Percentiles rank a stretch among this genome's conserved stretches.
Evolutionary conservation across 495 filamentous ascomycete species (phyloP).

Genomic region (Aspergillus ellipticus): DNA sequence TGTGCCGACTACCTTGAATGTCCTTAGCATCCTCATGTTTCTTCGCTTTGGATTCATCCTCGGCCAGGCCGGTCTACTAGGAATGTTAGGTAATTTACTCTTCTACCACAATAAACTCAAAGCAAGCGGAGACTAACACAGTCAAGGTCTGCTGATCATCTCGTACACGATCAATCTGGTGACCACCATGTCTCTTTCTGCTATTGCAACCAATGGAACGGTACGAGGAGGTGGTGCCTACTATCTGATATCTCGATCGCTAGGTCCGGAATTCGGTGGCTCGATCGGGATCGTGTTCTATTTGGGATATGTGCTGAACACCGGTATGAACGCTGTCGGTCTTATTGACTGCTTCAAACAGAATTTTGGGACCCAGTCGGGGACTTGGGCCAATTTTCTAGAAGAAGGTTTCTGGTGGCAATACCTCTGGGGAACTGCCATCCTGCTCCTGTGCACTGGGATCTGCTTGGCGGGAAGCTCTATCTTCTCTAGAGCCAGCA

Average conservation of each 20-base stretch:
- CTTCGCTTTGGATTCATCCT: slow-evolving; percentile 76
- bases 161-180: slow-evolving; percentile 77
- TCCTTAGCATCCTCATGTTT: slow-evolving; percentile 93
- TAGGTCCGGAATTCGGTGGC: slow-evolving; percentile 89
- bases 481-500: slow-evolving; percentile 76
- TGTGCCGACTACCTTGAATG: slow-evolving; percentile 81
- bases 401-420: slow-evolving; percentile 72
- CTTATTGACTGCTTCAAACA: slow-evolving; percentile 77
- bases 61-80: slow-evolving; percentile 73
- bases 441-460: slow-evolving; percentile 68
- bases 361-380: slow-evolving; percentile 63
- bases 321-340: slow-evolving; percentile 84
- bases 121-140: slow-evolving; percentile 1
- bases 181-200: slow-evolving; percentile 81
- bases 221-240: slow-evolving; percentile 87
- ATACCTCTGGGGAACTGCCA: slow-evolving; percentile 72
- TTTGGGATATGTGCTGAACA: slow-evolving; percentile 79
- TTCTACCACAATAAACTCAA: not conserved
- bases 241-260: slow-evolving; percentile 80
- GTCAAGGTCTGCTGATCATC: slow-evolving; percentile 61
- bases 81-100: slow-evolving; percentile 64
- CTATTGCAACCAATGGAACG: slow-evolving; percentile 86
- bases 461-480: slow-evolving; percentile 79
- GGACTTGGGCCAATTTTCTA: slow-evolving; percentile 58
- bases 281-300: slow-evolving; percentile 90